Conservation (phyloP, 2,329 filamentous ascomycete species). For the Camptophora hylomeconis region DNA sequence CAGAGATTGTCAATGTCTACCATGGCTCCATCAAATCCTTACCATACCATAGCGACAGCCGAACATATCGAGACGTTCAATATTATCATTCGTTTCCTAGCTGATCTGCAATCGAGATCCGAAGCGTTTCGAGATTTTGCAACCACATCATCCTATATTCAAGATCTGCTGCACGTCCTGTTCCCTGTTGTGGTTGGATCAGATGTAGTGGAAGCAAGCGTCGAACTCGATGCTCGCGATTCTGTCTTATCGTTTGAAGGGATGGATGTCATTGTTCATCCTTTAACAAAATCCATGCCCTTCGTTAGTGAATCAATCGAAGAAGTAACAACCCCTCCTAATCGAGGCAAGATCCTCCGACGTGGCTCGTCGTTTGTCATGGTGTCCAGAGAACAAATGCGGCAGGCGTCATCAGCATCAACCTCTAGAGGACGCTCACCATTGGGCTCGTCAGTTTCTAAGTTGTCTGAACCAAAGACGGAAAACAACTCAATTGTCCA, state of each 20-base stretch:
- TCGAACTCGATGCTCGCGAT: slow-evolving; percentile 73
- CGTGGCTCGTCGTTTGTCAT: slow-evolving; percentile 87
- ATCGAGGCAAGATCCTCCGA: slow-evolving; percentile 34
- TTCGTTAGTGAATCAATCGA: slow-evolving; percentile 62
- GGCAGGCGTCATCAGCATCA: background rate
- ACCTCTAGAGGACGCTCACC: too few relatives aligned
- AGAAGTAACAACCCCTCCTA: slow-evolving; percentile 35
- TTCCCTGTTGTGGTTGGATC: slow-evolving; percentile 83
- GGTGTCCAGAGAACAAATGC: slow-evolving; percentile 39
- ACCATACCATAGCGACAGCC: slow-evolving; percentile 23
- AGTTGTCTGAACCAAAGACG: slow-evolving; percentile 23
- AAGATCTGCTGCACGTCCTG: slow-evolving; percentile 63
- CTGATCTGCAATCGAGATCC: slow-evolving; percentile 66
- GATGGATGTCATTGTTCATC: slow-evolving; percentile 69
- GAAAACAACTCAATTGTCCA: slow-evolving; percentile 52
- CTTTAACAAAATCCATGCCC: slow-evolving; percentile 51
- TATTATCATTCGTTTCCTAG: slow-evolving; percentile 65
- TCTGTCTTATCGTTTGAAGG: slow-evolving; percentile 75
- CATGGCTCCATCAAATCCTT: slow-evolving; percentile 17
- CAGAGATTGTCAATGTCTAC: slow-evolving; percentile 17
- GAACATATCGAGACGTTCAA: slow-evolving; percentile 56
- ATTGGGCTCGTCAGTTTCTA: slow-evolving; percentile 5
- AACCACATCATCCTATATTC: slow-evolving; percentile 64
- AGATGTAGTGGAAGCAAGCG: slow-evolving; percentile 69
- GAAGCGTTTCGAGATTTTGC: slow-evolving; percentile 71